Conservation (phyloP, 805 yeast species). For the Trichomonascus vanleenenianus region DNA sequence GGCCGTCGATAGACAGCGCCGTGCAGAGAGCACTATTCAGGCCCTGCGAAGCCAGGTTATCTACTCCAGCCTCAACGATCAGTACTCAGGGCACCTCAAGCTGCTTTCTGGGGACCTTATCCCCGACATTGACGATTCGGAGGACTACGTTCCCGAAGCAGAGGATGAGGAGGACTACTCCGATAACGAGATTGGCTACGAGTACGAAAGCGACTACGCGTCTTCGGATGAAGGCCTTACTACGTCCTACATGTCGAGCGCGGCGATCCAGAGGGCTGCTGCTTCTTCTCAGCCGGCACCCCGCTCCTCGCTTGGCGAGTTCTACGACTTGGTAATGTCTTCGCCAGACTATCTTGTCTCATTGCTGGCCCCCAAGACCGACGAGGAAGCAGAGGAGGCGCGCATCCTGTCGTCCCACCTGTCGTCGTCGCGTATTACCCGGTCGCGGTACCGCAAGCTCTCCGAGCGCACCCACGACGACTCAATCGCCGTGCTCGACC, state of each 20-base stretch:
- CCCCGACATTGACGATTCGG: conserved; percentile 34
- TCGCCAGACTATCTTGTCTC: conserved; percentile 22
- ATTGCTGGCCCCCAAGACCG: conserved; percentile 21
- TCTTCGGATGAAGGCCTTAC: conserved; percentile 15
- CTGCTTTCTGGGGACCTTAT: conserved; percentile 26
- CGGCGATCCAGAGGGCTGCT: not conserved
- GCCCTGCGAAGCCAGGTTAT: conserved; percentile 7
- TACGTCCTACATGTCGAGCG: not conserved
- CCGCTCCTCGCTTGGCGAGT: conserved; percentile 8
- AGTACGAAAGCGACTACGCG: conserved; percentile 15
- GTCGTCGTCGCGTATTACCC: conserved; percentile 4
- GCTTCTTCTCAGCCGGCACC: not conserved
- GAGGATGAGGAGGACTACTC: conserved; percentile 15
- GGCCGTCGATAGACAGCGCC: not conserved
- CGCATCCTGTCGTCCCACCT: conserved; percentile 28
- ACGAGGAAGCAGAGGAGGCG: conserved; percentile 22
- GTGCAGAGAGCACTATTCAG: not conserved
- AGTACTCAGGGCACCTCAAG: conserved; percentile 17
- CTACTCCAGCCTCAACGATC: conserved; percentile 12
- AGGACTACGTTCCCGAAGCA: conserved; percentile 24
- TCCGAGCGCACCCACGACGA: not conserved
- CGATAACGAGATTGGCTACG: conserved; percentile 15
- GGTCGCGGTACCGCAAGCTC: conserved; percentile 5
- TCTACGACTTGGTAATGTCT: conserved; percentile 15
- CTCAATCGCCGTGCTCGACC: not conserved